Base-by-base conservation (phyloP, 2,329 filamentous ascomycete species). In the Botrytis aclada region DNA sequence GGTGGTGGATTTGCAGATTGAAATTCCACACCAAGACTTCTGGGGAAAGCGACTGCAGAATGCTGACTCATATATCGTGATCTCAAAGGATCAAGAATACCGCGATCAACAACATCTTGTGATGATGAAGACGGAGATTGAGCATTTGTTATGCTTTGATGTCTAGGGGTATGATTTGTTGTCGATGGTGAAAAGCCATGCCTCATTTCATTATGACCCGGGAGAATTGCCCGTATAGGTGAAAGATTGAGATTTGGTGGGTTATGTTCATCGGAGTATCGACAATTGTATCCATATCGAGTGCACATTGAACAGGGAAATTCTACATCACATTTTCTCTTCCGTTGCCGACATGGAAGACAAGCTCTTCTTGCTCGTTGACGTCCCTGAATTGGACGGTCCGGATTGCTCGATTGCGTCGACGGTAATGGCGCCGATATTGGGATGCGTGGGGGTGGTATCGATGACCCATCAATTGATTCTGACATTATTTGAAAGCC, bases 21-120 rank as follows among this genome's bases (percentile, higher is more conserved):
- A 39, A 83, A 71, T 62, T 79, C 77, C 34, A 80, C 65, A 4
- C 81, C 81, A 25, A 82, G 76, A 63, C 75, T 78, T 47, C 78
- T 77, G 1, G 82, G 80, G 56, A 82, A 81, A 10, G 80, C 81
- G 65, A 81, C 77, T 3, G 80, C 78, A 25, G 70, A 41, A 79
- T 81, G 58, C 80, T 77, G 22, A 76, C 77, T 14, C 80, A 79
- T 34, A 70, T 77, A 66, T 47, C 51, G 64, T 34, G 70, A 72
- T 56, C 41, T 39, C 39, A 72, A 34, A 45, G 51, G 70, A 39
- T 72, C 70, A 22, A 72, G 32, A 47, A 72, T 72, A 20, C 70
- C 77, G 71, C 74, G 71, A 39, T 75, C 73, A 25, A 73, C 72
- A 37, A 73, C 74, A 16, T 72, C 63, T 37, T 72, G 73, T 16